These are phyloP conservation scores for Solanum paucissectum DNA, from an alignment of 257 asterid genomes.

Conservation along the genomic window DNA sequence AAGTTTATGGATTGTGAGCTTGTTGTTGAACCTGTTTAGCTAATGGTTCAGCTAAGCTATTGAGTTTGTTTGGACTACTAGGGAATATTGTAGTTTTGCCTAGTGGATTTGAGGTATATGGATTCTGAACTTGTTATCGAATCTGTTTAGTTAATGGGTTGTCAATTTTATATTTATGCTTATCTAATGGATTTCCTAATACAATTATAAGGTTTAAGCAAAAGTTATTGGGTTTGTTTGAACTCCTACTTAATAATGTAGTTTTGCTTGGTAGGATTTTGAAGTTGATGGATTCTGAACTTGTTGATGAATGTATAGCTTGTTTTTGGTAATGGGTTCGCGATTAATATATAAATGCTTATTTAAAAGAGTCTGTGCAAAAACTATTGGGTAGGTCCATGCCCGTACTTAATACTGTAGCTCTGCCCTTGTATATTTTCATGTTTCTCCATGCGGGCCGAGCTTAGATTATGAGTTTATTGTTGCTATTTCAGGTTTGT, in stretches of 20 bases:
- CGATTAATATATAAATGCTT: background rate
- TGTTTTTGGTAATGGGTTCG: background rate
- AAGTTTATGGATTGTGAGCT: background rate
- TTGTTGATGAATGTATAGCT: background rate
- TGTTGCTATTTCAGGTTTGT: slow-evolving; percentile 31
- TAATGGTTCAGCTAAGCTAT: background rate
- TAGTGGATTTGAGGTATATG: background rate
- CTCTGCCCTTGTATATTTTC: background rate
- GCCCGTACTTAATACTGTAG: background rate
- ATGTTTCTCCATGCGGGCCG: background rate
- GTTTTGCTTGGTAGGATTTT: background rate
- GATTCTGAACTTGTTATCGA: background rate
- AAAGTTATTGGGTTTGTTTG: background rate
- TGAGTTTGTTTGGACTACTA: background rate
- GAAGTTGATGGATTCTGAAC: background rate
- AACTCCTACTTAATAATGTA: background rate
- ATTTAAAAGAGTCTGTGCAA: background rate
- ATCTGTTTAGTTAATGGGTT: background rate
- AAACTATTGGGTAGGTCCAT: background rate
- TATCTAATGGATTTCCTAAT: background rate
- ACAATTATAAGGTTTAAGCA: background rate
- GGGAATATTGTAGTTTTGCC: background rate
- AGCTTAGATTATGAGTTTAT: background rate
- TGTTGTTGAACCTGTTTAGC: background rate
- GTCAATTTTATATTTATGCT: background rate